Evolutionary conservation across 2,329 filamentous ascomycete species (phyloP).

Genomic region (Zopfia rhizophila): DNA sequence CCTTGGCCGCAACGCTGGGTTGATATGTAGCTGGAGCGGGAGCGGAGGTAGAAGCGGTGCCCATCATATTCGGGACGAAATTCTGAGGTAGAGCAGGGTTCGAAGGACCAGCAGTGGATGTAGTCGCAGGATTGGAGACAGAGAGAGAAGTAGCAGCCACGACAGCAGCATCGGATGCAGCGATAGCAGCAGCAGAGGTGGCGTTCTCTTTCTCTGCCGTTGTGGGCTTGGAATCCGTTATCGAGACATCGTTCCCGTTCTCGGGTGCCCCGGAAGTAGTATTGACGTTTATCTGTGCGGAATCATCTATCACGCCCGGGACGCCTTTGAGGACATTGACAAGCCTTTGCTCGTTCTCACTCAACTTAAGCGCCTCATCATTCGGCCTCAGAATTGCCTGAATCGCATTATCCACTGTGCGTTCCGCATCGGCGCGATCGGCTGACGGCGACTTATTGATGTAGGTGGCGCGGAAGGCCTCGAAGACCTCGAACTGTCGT

Average conservation of each 20-base stretch:
- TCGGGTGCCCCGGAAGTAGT: too few relatives aligned
- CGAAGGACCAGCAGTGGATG: background rate
- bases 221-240: too few relatives aligned
- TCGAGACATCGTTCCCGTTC: too few relatives aligned
- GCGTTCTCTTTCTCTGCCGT: conserved; percentile 10
- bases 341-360: conserved; percentile 33
- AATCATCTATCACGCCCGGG: conserved; percentile 14
- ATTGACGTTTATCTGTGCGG: background rate
- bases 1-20: conserved; percentile 31
- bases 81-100: background rate
- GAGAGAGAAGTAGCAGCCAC: conserved; percentile 10
- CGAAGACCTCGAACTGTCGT: too few relatives aligned
- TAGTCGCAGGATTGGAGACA: too few relatives aligned
- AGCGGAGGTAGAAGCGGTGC: conserved; percentile 6
- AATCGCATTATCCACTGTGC: conserved; percentile 47
- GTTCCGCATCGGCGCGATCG: conserved; percentile 33
- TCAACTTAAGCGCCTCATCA: conserved; percentile 35
- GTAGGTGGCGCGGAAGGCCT: conserved; percentile 46
- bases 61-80: background rate
- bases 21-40: conserved; percentile 10
- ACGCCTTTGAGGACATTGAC: conserved; percentile 38
- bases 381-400: conserved; percentile 37
- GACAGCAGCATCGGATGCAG: conserved; percentile 38
- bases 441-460: conserved; percentile 15
- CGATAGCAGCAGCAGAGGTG: conserved; percentile 45